Conservation (phyloP, 2,329 filamentous ascomycete species). For the Zymoseptoria tritici region DNA sequence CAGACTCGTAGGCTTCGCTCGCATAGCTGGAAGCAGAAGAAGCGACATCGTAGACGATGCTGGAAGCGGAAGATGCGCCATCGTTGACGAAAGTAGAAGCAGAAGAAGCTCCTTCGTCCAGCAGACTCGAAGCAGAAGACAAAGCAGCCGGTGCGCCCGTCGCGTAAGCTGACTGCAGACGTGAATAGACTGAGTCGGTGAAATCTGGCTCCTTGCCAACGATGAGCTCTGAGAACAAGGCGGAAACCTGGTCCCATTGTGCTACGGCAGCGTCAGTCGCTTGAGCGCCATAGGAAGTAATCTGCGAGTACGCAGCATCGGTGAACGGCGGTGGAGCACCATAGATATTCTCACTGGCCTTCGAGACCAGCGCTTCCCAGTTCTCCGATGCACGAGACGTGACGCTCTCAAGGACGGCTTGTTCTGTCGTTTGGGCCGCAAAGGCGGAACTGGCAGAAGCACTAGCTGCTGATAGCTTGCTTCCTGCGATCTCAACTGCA, state of each 20-base stretch:
- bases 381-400: conserved; percentile 52
- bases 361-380: conserved; percentile 57
- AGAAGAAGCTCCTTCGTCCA: conserved; percentile 31
- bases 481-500: conserved; percentile 25
- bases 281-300: conserved; percentile 52
- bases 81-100: conserved; percentile 47
- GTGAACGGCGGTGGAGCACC: conserved; percentile 52
- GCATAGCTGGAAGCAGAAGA: conserved; percentile 50
- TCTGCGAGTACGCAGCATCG: conserved; percentile 43
- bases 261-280: conserved; percentile 55
- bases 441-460: conserved; percentile 39
- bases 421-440: conserved; percentile 38
- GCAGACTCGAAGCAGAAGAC: conserved; percentile 23
- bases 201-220: conserved; percentile 72
- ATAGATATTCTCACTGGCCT: conserved; percentile 63
- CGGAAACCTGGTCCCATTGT: conserved; percentile 63
- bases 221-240: conserved; percentile 68
- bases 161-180: conserved; percentile 64
- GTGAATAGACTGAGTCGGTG: conserved; percentile 69
- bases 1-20: conserved; percentile 40
- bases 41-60: neutral
- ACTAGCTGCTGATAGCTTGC: conserved; percentile 43
- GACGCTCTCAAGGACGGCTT: conserved; percentile 37
- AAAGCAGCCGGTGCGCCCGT: conserved; percentile 54
- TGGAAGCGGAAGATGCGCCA: conserved; percentile 10